phyloP scores from a whole-genome alignment of 2,329 filamentous ascomycete genomes.

The Pseudogymnoascus sp. region DNA sequence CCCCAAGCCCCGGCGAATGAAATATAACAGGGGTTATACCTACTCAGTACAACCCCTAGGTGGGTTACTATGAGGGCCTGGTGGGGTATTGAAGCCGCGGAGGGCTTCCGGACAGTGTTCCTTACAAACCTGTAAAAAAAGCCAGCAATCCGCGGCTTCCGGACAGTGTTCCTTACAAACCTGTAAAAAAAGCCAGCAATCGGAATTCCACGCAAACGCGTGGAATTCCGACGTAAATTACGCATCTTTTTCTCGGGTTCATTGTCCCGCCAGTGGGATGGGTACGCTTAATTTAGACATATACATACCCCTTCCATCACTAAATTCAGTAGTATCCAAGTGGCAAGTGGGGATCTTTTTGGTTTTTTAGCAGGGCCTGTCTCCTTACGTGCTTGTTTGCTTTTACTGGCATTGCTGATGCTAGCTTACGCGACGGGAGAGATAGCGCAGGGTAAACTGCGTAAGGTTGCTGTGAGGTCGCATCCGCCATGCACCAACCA shows the following conservation, averaged over 20 bases:
- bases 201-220: neutral
- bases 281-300: neutral
- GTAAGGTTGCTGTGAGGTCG: constrained; percentile 3
- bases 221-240: neutral
- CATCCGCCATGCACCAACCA: neutral
- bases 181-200: constrained; percentile 16
- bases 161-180: constrained; percentile 20
- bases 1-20: neutral
- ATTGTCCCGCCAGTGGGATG: neutral
- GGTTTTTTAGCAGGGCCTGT: no score
- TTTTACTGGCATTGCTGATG: neutral
- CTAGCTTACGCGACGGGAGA: neutral
- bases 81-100: neutral
- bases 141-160: constrained; percentile 16
- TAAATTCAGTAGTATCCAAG: neutral
- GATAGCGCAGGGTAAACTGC: neutral
- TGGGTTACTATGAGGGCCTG: neutral
- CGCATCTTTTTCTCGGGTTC: neutral
- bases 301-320: neutral
- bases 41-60: no score
- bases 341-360: neutral
- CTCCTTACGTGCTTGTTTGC: neutral
- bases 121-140: constrained; percentile 15
- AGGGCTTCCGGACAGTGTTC: constrained; percentile 19
- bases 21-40: neutral